phyloP scores from a whole-genome alignment of 2,329 filamentous ascomycete genomes.

The Myriosclerotinia curreyana region DNA sequence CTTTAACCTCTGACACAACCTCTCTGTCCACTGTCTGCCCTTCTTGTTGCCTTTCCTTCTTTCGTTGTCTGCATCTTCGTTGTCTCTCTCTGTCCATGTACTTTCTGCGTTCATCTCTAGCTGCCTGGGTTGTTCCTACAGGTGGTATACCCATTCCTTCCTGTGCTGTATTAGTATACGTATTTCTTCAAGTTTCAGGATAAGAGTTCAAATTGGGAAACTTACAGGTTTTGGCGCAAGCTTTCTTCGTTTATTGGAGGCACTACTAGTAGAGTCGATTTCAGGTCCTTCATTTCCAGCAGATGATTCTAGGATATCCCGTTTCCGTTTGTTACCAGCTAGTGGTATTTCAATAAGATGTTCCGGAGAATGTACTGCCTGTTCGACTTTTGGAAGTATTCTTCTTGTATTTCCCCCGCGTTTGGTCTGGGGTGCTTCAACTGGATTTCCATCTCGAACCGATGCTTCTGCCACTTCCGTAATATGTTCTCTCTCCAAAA shows the following conservation, averaged over 20 bases:
- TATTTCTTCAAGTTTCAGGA: background rate
- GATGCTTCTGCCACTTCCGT: background rate
- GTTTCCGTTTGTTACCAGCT: background rate
- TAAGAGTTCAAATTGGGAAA: too few relatives aligned
- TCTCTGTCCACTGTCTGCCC: background rate
- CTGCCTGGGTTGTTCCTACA: conserved; percentile 2
- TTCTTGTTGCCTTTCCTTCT: conserved; percentile 13
- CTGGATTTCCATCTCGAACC: background rate
- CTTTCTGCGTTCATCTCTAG: conserved; percentile 12
- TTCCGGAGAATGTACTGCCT: background rate
- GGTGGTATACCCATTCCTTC: conserved; percentile 11
- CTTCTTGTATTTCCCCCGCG: background rate
- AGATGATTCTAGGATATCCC: background rate
- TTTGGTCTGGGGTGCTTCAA: background rate
- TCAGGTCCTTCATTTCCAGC: background rate
- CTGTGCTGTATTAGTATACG: background rate
- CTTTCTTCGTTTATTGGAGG: conserved; percentile 2
- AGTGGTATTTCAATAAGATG: background rate
- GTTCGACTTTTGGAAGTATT: background rate
- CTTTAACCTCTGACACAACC: background rate
- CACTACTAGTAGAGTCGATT: background rate
- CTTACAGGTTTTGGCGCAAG: conserved; percentile 5
- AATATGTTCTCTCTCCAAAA: background rate
- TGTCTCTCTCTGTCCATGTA: conserved; percentile 19
- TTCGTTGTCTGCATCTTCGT: conserved; percentile 14